phyloP scores from a whole-genome alignment of 2,329 filamentous ascomycete genomes.

The Diplodia seriata region DNA sequence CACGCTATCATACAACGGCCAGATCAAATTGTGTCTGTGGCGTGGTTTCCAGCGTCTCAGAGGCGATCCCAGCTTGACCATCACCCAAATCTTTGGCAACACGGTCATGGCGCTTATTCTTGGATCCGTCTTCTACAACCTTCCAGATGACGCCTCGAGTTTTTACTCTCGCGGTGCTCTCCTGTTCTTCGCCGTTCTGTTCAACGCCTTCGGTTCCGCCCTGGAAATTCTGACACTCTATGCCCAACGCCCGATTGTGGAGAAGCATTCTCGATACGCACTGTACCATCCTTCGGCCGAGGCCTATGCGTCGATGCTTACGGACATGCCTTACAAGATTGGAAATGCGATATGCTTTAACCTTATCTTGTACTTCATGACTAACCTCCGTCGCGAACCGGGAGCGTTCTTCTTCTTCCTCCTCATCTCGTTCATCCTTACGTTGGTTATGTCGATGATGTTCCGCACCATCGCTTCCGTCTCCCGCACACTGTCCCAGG shows the following conservation, averaged over 20 bases:
- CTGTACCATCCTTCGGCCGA: conserved; percentile 87
- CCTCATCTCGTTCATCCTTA: conserved; percentile 52
- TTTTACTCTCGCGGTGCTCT: conserved; percentile 79
- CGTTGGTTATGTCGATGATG: conserved; percentile 54
- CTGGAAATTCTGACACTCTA: conserved; percentile 83
- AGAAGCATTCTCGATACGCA: conserved; percentile 83
- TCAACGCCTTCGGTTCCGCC: conserved; percentile 78
- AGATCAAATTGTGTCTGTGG: conserved; percentile 76
- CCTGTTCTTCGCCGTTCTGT: conserved; percentile 81
- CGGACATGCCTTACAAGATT: conserved; percentile 56
- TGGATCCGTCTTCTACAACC: conserved; percentile 77
- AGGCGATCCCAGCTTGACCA: conserved; percentile 72
- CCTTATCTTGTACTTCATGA: conserved; percentile 60
- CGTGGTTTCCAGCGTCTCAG: conserved; percentile 76
- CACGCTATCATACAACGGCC: conserved; percentile 74
- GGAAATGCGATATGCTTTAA: conserved; percentile 52
- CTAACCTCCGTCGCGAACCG: conserved; percentile 53
- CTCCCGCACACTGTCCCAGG: conserved; percentile 67
- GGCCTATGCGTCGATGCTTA: conserved; percentile 70
- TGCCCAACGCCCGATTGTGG: conserved; percentile 83
- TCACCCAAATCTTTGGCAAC: conserved; percentile 71
- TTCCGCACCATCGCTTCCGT: conserved; percentile 64
- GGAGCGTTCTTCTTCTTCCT: conserved; percentile 58
- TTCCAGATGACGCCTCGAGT: conserved; percentile 65
- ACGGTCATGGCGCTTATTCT: conserved; percentile 76